Base-by-base conservation (phyloP, 495 filamentous ascomycete species). In the Pyrenula aspistea region DNA sequence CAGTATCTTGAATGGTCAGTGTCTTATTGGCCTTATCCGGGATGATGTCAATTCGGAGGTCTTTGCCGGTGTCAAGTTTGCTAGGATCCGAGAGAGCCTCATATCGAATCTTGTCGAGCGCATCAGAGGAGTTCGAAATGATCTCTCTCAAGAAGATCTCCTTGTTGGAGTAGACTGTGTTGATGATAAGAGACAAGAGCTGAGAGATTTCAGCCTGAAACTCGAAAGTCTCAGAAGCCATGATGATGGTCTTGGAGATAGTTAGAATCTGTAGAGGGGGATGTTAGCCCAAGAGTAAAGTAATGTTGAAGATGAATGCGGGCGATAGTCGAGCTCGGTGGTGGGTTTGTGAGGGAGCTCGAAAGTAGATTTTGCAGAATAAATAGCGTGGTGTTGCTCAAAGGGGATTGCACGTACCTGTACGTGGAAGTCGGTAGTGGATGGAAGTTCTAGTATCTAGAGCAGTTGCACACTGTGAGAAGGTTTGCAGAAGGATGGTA, bases 121-220 rank as follows among this genome's bases (percentile, higher is more conserved):
- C 93, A 85, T 98, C 93, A 63, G 92, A 96, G 67, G 84, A 83
- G 79, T 98, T 98, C 74, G 93, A 97, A 64, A 98, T 87, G 64
- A 98, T 72, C 74, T 98, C 93, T 83, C 93, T 81, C 63, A 98
- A 77, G 85, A 97, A 98, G 74, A 98, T 98, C 78, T 96, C 93
- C 84, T 98, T 98, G 83, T 98, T 98, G 61, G 91, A 96, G 84
- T 98, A 98, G 78, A 98, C 93, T 59, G 93, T 97, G 87, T 98
- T 98, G 80, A 98, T 97, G 77, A 98, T 97, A 68, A 98, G 85
- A 60, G 86, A 90, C 68, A 98, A 87, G 55, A 98, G 88, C 89
- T 98, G 93, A 85, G 90, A 95, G 74, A 97, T 97, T 86, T 96
- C 92, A 86, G 91, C 92, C 84, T 98, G 93, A 80, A 98, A 98